These are phyloP conservation scores for Trichoderma virens DNA, from an alignment of 495 filamentous ascomycete species.

Conservation along the genomic window DNA sequence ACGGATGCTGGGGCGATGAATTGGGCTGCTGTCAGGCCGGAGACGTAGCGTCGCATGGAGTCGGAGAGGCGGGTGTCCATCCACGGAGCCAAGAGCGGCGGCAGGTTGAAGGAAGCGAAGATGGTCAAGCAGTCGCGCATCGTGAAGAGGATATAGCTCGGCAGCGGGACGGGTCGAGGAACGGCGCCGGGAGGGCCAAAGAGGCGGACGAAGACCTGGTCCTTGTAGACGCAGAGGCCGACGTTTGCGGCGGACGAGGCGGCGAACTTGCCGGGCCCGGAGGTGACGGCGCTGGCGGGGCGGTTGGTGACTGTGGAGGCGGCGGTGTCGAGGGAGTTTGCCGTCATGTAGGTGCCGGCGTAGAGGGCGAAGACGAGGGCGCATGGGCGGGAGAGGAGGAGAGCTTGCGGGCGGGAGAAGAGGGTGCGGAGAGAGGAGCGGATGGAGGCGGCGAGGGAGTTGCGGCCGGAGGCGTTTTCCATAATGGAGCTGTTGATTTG, in stretches of 20 bases:
- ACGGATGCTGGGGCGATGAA: slow-evolving; percentile 73
- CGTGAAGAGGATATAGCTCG: slow-evolving; percentile 73
- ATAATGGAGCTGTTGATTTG: slow-evolving; percentile 72
- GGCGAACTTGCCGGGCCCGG: slow-evolving; percentile 74
- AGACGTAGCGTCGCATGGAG: slow-evolving; percentile 29
- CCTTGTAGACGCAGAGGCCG: slow-evolving; percentile 86
- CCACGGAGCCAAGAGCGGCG: slow-evolving; percentile 64
- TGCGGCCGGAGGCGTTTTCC: slow-evolving; percentile 83
- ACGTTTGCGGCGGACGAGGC: slow-evolving; percentile 81
- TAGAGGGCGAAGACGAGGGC: slow-evolving; percentile 83
- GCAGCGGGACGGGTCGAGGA: slow-evolving; percentile 47
- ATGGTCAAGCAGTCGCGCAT: slow-evolving; percentile 83
- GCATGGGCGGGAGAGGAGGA: slow-evolving; percentile 76
- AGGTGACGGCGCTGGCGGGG: slow-evolving; percentile 51
- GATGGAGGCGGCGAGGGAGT: slow-evolving; percentile 61
- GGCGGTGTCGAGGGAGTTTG: slow-evolving; percentile 79
- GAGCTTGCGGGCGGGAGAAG: slow-evolving; percentile 55
- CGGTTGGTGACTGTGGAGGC: slow-evolving; percentile 55
- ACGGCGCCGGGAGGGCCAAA: slow-evolving; percentile 55
- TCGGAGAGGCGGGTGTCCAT: slow-evolving; percentile 46
- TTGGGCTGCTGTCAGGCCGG: slow-evolving; percentile 59
- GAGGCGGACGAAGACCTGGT: slow-evolving; percentile 73
- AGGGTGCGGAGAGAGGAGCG: slow-evolving; percentile 54
- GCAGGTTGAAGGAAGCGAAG: slow-evolving; percentile 90
- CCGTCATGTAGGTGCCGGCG: slow-evolving; percentile 83